These are phyloP conservation scores for Talaromyces sp. DNA, from an alignment of 2,329 filamentous ascomycete genomes.

Conservation along the genomic window DNA sequence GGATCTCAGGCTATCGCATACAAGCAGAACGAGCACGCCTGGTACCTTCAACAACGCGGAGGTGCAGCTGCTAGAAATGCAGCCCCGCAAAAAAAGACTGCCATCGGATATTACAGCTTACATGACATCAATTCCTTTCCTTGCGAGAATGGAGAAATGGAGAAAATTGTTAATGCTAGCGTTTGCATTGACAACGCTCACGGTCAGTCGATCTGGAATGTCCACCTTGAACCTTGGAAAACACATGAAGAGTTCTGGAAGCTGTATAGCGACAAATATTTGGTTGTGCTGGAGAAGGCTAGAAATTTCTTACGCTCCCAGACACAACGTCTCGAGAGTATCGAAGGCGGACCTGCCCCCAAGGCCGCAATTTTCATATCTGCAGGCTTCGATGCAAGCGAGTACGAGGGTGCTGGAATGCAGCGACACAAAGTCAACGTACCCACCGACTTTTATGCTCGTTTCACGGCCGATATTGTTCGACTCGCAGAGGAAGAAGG, in stretches of 20 bases:
- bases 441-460: slow-evolving; percentile 92
- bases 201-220: slow-evolving; percentile 92
- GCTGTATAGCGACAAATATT: slow-evolving; percentile 78
- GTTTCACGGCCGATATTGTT: slow-evolving; percentile 81
- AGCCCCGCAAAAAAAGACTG: slow-evolving; percentile 72
- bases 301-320: slow-evolving; percentile 72
- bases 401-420: slow-evolving; percentile 91
- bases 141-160: slow-evolving; percentile 87
- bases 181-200: slow-evolving; percentile 93
- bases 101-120: slow-evolving; percentile 92
- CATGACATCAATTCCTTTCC: slow-evolving; percentile 99
- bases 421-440: slow-evolving; percentile 95
- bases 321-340: slow-evolving; percentile 60
- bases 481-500: slow-evolving; percentile 76
- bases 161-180: slow-evolving; percentile 91
- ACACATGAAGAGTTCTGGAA: slow-evolving; percentile 81
- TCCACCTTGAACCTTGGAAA: slow-evolving; percentile 87
- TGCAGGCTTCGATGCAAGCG: slow-evolving; percentile 93
- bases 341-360: slow-evolving; percentile 59
- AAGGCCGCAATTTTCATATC: slow-evolving; percentile 91
- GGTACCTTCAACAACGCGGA: slow-evolving; percentile 17
- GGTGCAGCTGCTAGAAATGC: slow-evolving; percentile 64
- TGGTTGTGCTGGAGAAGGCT: slow-evolving; percentile 73
- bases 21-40: slow-evolving; percentile 75
- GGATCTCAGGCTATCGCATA: slow-evolving; percentile 94